Conservation (phyloP, 164 flowering plant genomes). For the Umbilicus rupestris region DNA sequence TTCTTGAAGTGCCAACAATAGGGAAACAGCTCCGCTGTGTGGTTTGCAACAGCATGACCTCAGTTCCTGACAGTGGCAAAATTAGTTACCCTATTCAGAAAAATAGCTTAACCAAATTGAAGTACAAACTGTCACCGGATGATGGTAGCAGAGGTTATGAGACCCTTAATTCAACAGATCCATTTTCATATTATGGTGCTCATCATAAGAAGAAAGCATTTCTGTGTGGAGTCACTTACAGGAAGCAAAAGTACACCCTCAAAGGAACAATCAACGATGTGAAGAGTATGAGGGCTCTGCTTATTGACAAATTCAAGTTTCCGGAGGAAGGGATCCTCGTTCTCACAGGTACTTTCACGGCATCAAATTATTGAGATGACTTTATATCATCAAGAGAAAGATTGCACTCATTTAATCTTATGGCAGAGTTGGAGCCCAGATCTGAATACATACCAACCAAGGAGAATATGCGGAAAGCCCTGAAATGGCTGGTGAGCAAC, state of each 20-base stretch:
- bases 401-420: neutral
- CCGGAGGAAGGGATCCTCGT: slow-evolving; percentile 17
- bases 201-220: slow-evolving; percentile 22
- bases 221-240: slow-evolving; percentile 28
- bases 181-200: neutral
- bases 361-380: neutral
- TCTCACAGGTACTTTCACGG: slow-evolving; percentile 17
- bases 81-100: slow-evolving; percentile 6
- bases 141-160: slow-evolving; percentile 5
- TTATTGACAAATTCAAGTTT: slow-evolving; percentile 15
- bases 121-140: slow-evolving; percentile 3
- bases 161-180: neutral
- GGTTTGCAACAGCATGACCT: neutral
- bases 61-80: neutral
- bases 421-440: slow-evolving; percentile 23
- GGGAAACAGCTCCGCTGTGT: neutral
- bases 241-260: slow-evolving; percentile 16
- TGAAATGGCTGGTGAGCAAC: slow-evolving; percentile 39
- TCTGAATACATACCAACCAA: slow-evolving; percentile 23
- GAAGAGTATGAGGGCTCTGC: slow-evolving; percentile 18
- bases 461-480: slow-evolving; percentile 25
- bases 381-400: neutral
- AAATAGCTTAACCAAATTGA: neutral
- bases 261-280: slow-evolving; percentile 31
- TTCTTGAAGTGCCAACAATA: neutral